phyloP scores from a whole-genome alignment of 225 moss, liverwort and hornwort genomes.

The Neckera pumila region DNA sequence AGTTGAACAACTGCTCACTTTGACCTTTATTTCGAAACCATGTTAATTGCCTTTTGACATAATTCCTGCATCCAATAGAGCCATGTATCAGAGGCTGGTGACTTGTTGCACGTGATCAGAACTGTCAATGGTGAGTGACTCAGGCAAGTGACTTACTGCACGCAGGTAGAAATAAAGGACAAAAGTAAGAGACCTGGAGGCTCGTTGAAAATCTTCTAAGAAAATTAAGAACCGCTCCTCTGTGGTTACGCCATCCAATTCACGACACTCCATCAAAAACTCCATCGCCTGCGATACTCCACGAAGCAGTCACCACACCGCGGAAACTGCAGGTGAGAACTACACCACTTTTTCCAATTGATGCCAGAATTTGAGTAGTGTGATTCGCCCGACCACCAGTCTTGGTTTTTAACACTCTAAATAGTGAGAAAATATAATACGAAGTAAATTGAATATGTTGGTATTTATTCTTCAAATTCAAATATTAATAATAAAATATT shows the following conservation, averaged over 20 bases:
- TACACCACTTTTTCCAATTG: background rate
- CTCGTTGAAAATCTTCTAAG: constrained; percentile 65
- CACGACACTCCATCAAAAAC: constrained; percentile 57
- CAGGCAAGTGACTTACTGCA: background rate
- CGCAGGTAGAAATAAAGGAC: background rate
- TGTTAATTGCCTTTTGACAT: constrained; percentile 77
- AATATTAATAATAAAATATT: background rate
- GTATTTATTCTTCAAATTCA: background rate
- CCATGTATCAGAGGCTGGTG: background rate
- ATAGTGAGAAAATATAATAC: background rate
- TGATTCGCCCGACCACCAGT: background rate
- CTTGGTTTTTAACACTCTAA: background rate
- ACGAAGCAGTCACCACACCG: background rate
- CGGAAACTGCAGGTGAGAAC: background rate
- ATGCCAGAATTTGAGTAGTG: background rate
- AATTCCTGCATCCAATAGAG: constrained; percentile 45
- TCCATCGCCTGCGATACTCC: constrained; percentile 57
- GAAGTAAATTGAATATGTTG: background rate
- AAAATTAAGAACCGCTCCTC: constrained; percentile 49
- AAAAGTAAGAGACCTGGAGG: constrained; percentile 50
- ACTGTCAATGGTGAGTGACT: background rate
- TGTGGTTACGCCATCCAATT: constrained; percentile 38
- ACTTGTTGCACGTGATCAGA: background rate
- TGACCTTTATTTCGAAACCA: constrained; percentile 81
- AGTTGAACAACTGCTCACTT: constrained; percentile 60